Conservation (phyloP, 2,329 filamentous ascomycete genomes). For the Chaetoscypha palmicola region DNA sequence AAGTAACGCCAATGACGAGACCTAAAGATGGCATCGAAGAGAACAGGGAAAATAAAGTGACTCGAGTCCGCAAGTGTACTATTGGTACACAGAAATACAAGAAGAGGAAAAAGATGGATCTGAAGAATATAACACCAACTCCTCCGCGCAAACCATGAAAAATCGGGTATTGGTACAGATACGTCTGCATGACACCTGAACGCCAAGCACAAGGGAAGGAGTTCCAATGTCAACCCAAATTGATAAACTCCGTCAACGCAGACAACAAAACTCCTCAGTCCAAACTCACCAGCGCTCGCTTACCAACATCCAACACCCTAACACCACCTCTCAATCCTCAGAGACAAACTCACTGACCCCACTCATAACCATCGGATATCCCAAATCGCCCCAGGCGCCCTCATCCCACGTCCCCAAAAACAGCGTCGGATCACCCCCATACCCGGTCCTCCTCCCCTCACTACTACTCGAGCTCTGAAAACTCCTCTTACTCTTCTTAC, state of each 20-base stretch:
- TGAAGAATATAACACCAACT: neutral
- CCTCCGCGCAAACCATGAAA: too few relatives aligned
- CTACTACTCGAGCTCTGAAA: slow-evolving; percentile 13
- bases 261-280: neutral
- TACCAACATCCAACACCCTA: neutral
- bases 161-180: too few relatives aligned
- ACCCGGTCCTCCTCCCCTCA: slow-evolving; percentile 9
- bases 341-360: slow-evolving; percentile 9
- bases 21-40: too few relatives aligned
- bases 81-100: neutral
- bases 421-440: slow-evolving; percentile 11
- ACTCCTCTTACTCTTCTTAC: slow-evolving; percentile 16
- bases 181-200: too few relatives aligned
- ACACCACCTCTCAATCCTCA: slow-evolving; percentile 5
- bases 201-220: too few relatives aligned
- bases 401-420: slow-evolving; percentile 17
- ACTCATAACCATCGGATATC: slow-evolving; percentile 17
- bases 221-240: too few relatives aligned
- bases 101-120: neutral
- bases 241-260: too few relatives aligned
- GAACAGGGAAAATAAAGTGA: neutral
- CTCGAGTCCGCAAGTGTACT: neutral
- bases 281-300: neutral
- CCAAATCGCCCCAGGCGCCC: neutral
- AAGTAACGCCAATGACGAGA: too few relatives aligned